Evolutionary conservation across 1,284 basidiomycete species (phyloP).

Genomic region (Naganishia sp.): DNA sequence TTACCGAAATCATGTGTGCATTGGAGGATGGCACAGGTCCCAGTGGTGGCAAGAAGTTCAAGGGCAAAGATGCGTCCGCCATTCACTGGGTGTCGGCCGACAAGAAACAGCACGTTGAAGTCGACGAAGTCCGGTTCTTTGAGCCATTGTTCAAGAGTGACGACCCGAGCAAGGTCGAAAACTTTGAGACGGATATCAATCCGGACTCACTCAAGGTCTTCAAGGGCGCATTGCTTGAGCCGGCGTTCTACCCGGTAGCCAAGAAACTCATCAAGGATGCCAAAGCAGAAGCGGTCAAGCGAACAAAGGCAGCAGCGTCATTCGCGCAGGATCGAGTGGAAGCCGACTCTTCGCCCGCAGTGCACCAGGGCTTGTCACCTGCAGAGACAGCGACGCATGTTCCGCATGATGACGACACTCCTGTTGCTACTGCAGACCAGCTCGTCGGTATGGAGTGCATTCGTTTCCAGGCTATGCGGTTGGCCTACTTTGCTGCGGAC

Average conservation of each 20-base stretch:
- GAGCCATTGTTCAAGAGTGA: slow-evolving; percentile 92
- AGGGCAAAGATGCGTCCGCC: slow-evolving; percentile 80
- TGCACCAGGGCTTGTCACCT: slow-evolving; percentile 31
- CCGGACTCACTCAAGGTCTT: slow-evolving; percentile 77
- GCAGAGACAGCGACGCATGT: slow-evolving; percentile 27
- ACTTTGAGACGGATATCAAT: slow-evolving; percentile 83
- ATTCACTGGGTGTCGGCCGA: slow-evolving; percentile 93
- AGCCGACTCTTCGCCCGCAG: slow-evolving; percentile 45
- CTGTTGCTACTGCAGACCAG: slow-evolving; percentile 70
- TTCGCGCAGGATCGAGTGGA: slow-evolving; percentile 48
- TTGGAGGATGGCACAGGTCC: slow-evolving; percentile 66
- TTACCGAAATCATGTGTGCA: slow-evolving; percentile 75
- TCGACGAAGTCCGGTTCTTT: slow-evolving; percentile 92
- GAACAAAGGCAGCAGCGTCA: slow-evolving; percentile 64
- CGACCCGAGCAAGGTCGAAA: slow-evolving; percentile 72
- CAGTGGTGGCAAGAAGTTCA: slow-evolving; percentile 35
- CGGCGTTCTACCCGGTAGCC: slow-evolving; percentile 84
- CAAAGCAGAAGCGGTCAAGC: slow-evolving; percentile 64
- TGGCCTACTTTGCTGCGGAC: slow-evolving; percentile 94
- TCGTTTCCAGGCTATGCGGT: slow-evolving; percentile 93
- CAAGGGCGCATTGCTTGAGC: slow-evolving; percentile 79
- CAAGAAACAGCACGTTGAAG: slow-evolving; percentile 73
- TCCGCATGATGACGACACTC: slow-evolving; percentile 52
- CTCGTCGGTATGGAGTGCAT: slow-evolving; percentile 90
- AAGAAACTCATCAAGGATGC: slow-evolving; percentile 69